Evolutionary conservation across 1,139 yeast genomes (phyloP), one percentile per base, ranked within the genome.

Genomic region (Kodamaea sp.): DNA sequence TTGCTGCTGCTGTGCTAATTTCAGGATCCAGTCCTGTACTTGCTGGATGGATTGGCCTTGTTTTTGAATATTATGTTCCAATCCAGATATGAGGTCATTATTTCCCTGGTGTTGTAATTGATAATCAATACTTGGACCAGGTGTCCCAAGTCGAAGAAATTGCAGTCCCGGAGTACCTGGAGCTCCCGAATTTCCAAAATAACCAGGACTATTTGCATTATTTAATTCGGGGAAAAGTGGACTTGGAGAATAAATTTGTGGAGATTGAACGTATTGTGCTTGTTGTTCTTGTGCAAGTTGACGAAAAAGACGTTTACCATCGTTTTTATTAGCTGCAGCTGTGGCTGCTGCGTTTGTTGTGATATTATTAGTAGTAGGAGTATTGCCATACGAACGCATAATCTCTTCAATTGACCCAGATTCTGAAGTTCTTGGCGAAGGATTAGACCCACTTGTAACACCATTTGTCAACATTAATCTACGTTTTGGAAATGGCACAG

Each of bases 21-120:
- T 73, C 41, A 65, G 76, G 35, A 78, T 67, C 81, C 81, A 76
- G 47, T 78, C 82, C 51, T 76, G 79, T 1, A 76, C 79, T 50
- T 77, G 81, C 54, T 69, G 77, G 38, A 78, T 68, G 3, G 80
- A 71, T 44, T 72, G 75, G 8, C 79, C 81, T 46, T 78, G 81
- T 49, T 65, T 70, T 40, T 59, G 58, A 7, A 78, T 60, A 42
- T 67, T 75, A 29, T 65, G 69, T 47, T 73, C 78, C 37, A 73
- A 54, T 2, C 67, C 70, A 34, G 49, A 53, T 43, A 70, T 58
- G 9, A 55, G 37, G 27, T 60, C 64, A 32, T 44, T 43, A 7
- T 42, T n/a, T 10, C 24, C 10, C 5, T 10, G 7, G 10, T 10
- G 4, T 12, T 15, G 20, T 15, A 15, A 15, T 15, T 15, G 20